Percentiles rank a stretch among this genome's conserved stretches.
Evolutionary conservation across 805 yeast species (phyloP).

Genomic region (Saccharomycopsis fibuligera): DNA sequence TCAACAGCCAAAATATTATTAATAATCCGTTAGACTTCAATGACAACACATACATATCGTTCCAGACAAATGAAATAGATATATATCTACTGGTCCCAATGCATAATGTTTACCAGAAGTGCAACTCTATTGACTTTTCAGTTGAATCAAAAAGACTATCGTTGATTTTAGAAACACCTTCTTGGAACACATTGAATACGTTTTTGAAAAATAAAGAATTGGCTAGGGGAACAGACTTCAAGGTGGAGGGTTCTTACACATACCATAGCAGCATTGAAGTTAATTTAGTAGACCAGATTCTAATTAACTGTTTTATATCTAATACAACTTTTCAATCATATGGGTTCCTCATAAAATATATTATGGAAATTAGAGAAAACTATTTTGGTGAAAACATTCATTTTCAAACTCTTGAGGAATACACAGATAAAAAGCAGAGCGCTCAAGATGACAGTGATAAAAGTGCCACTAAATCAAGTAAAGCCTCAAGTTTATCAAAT

Average conservation of each 20-base stretch:
- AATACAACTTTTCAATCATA: slow-evolving; percentile 64
- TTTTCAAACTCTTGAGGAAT: slow-evolving; percentile 84
- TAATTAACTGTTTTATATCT: slow-evolving; percentile 58
- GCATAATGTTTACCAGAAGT: slow-evolving; percentile 44
- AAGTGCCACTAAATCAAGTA: background rate
- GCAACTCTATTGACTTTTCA: slow-evolving; percentile 44
- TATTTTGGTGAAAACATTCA: slow-evolving; percentile 84
- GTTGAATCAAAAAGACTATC: slow-evolving; percentile 54
- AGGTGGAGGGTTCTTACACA: slow-evolving; percentile 58
- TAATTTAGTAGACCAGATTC: slow-evolving; percentile 62
- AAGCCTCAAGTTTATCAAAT: background rate
- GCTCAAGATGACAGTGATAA: slow-evolving; percentile 2
- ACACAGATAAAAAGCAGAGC: slow-evolving; percentile 32
- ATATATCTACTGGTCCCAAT: slow-evolving; percentile 52
- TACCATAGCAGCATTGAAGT: slow-evolving; percentile 53
- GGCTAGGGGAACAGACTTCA: slow-evolving; percentile 62
- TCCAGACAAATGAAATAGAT: slow-evolving; percentile 55
- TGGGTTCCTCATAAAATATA: slow-evolving; percentile 72
- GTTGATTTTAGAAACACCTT: slow-evolving; percentile 68
- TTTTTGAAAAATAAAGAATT: slow-evolving; percentile 57
- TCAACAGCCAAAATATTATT: slow-evolving; percentile 82
- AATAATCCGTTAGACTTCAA: slow-evolving; percentile 81
- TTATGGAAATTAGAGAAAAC: slow-evolving; percentile 74
- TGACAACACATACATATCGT: slow-evolving; percentile 70
- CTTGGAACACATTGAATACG: slow-evolving; percentile 83